Evolutionary conservation across 768 basidiomycete genomes (phyloP).

Genomic region (Suillus plorans): DNA sequence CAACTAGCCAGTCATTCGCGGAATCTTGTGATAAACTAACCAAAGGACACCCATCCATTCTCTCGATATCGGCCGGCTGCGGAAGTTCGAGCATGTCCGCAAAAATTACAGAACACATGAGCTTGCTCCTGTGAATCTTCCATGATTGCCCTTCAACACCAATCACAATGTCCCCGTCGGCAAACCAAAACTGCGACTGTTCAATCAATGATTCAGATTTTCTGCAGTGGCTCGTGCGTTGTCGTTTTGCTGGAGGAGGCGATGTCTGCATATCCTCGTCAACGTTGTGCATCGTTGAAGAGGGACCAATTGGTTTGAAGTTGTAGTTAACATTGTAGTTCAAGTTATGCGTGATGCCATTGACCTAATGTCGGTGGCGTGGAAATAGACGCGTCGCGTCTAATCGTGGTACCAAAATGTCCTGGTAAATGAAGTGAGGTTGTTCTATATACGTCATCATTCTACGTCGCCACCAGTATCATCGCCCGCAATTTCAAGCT

Average conservation of each 20-base stretch:
- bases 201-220: background rate
- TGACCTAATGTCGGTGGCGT: constrained; percentile 5
- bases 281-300: constrained; percentile 2
- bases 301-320: background rate
- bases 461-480: constrained; percentile 32
- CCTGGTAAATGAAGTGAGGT: background rate
- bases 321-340: no score
- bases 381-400: constrained; percentile 7
- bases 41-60: constrained; percentile 31
- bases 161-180: constrained; percentile 37
- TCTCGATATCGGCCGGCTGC: constrained; percentile 28
- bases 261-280: constrained; percentile 3
- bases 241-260: constrained; percentile 8
- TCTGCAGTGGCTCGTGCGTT: constrained; percentile 7
- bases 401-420: background rate
- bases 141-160: constrained; percentile 20
- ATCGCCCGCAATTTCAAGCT: constrained; percentile 54
- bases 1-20: constrained; percentile 29
- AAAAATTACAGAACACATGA: constrained; percentile 29
- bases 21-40: constrained; percentile 28
- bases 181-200: constrained; percentile 26
- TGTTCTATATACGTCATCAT: constrained; percentile 1
- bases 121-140: constrained; percentile 25
- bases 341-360: background rate
- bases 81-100: constrained; percentile 38